Evolutionary conservation across 768 basidiomycete species (phyloP), one percentile per base, ranked within the genome.

Genomic region (Phlegmacium glaucopus): DNA sequence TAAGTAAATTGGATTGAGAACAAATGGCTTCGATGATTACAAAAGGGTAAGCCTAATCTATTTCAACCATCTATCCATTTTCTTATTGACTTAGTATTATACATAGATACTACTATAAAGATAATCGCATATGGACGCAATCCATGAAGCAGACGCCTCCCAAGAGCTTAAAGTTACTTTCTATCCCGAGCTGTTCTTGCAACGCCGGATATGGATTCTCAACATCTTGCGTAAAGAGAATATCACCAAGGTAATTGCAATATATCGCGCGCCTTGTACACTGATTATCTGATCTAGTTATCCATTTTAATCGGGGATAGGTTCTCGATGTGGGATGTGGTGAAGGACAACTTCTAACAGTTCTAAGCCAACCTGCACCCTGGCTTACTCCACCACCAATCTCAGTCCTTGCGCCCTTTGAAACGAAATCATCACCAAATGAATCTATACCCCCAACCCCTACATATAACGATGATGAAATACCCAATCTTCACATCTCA

Each of bases 251-350:
- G 85, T 60, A 4, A n/a, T n/a, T n/a, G n/a, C n/a, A n/a, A n/a
- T n/a, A n/a, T n/a, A n/a, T n/a, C n/a, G n/a, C n/a, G n/a, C n/a
- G n/a, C n/a, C n/a, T n/a, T n/a, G n/a, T n/a, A n/a, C n/a, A n/a
- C n/a, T n/a, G n/a, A 46, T 11, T 15, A 18, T 27, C 9, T 30
- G 28, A 15, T 39, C 9, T 32, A 18, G 28, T 28, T 22, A 27
- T 39, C 37, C 16, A n/a, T 25, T 22, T 30, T 26, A 26, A 40
- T 10, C 30, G 18, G 9, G 17, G 35, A 49, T 46, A 91, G 89
- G 74, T 93, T 6, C 69, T 92, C 40, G 91, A 94, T 56, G 71
- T 91, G 22, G 91, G 91, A 4, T 94, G 91, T 55, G 91, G 91
- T 34, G 82, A 89, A 64, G 91, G 91, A 16, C 72, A 82, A 32